Percentiles rank a stretch among this genome's conserved stretches.
These are phyloP conservation scores for Cyathus striatus DNA, from an alignment of 768 basidiomycete species.

Conservation along the genomic window DNA sequence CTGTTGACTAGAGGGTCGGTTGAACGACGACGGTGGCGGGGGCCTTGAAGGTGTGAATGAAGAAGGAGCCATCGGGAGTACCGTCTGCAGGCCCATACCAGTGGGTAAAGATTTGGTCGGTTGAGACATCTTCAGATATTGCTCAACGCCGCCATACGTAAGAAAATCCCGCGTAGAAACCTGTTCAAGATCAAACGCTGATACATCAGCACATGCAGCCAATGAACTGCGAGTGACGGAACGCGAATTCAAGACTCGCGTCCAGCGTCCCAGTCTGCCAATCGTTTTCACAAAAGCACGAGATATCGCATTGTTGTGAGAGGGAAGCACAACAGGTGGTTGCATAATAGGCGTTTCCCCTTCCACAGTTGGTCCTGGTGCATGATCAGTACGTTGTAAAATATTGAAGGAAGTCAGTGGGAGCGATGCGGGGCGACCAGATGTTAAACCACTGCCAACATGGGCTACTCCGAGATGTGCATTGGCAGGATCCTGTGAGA, in stretches of 20 bases:
- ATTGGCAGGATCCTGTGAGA: constrained; percentile 40
- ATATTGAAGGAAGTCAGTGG: constrained; percentile 56
- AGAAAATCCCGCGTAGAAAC: constrained; percentile 58
- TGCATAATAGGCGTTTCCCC: constrained; percentile 27
- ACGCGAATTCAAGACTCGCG: constrained; percentile 61
- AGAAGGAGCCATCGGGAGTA: too few relatives aligned
- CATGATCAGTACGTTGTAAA: constrained; percentile 55
- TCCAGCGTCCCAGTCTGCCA: constrained; percentile 79
- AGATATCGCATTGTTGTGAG: constrained; percentile 61
- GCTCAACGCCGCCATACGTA: constrained; percentile 58
- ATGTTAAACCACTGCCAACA: constrained; percentile 28
- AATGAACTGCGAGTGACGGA: constrained; percentile 22
- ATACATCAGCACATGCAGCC: constrained; percentile 42
- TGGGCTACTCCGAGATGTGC: constrained; percentile 40
- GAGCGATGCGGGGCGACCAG: constrained; percentile 39
- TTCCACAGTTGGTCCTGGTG: constrained; percentile 21
- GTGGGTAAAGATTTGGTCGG: constrained; percentile 8
- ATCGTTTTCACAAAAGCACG: constrained; percentile 79
- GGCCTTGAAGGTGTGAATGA: constrained; percentile 1
- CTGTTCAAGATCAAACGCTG: constrained; percentile 68
- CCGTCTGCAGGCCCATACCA: too few relatives aligned
- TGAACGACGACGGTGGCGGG: constrained; percentile 4
- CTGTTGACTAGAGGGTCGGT: constrained; percentile 3
- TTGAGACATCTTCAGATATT: constrained; percentile 57
- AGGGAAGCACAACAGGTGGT: constrained; percentile 40